phyloP scores from a whole-genome alignment of 345 rosid genomes.

The Geranium rotundifolium region DNA sequence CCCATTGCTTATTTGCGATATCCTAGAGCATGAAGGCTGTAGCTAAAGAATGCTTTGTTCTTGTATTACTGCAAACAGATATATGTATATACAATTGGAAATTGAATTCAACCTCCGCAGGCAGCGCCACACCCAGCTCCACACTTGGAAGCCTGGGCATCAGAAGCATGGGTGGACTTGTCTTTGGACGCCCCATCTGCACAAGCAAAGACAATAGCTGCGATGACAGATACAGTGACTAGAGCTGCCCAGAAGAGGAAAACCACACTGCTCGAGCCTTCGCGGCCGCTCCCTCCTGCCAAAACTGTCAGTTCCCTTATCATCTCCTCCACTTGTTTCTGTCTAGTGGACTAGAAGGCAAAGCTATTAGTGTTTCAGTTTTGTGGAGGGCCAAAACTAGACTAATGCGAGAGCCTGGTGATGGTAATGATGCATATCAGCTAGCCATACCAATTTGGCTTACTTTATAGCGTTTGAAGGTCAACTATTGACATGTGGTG shows the following conservation, averaged over 20 bases:
- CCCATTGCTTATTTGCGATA: neutral
- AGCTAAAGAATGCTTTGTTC: neutral
- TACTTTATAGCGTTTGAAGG: neutral
- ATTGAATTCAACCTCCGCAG: conserved; percentile 31
- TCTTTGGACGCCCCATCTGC: conserved; percentile 44
- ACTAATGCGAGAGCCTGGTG: neutral
- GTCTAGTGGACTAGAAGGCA: neutral
- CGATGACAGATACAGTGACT: conserved; percentile 21
- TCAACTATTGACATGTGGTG: neutral
- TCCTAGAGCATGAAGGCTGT: neutral
- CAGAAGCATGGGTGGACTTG: conserved; percentile 14
- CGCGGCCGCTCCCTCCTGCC: neutral
- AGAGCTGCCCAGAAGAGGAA: conserved; percentile 24
- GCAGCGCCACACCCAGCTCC: conserved; percentile 36
- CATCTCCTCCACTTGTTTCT: conserved; percentile 13
- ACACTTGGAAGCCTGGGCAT: conserved; percentile 22
- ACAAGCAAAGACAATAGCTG: conserved; percentile 29
- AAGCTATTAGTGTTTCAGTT: neutral
- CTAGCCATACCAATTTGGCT: neutral
- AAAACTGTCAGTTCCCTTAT: conserved; percentile 19
- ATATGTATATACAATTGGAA: neutral
- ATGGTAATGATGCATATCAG: neutral
- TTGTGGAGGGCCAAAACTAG: neutral
- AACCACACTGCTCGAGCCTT: conserved; percentile 7
- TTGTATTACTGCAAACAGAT: too few species aligned